These are phyloP conservation scores for Saccharomycopsis sp. DNA, from an alignment of 805 yeast species.

Conservation along the genomic window DNA sequence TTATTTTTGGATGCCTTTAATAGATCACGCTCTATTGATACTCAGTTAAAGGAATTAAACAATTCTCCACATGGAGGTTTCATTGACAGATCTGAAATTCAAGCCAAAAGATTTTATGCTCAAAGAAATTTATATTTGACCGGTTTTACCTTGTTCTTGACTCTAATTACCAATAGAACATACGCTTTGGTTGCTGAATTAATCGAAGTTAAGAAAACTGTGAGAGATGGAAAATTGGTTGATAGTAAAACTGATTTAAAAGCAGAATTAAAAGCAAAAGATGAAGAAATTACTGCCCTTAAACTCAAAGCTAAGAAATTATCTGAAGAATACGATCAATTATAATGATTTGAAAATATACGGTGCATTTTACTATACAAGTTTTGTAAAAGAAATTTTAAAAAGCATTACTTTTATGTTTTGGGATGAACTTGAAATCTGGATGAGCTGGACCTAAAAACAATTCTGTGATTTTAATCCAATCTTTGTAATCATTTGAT, in stretches of 20 bases:
- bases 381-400: constrained; percentile 19
- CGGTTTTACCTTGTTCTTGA: constrained; percentile 88
- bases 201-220: constrained; percentile 44
- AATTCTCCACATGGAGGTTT: constrained; percentile 20
- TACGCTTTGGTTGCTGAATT: constrained; percentile 70
- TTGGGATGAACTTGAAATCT: constrained; percentile 73
- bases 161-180: constrained; percentile 77
- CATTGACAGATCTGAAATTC: constrained; percentile 57
- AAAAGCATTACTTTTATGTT: constrained; percentile 88
- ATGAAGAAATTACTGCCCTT: constrained; percentile 52
- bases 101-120: constrained; percentile 87
- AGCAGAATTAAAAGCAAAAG: constrained; percentile 44
- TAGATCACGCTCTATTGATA: constrained; percentile 60
- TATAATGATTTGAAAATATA: not conserved
- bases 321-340: constrained; percentile 32
- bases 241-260: constrained; percentile 28
- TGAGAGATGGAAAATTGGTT: constrained; percentile 25
- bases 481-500: constrained; percentile 75
- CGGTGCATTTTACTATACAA: too few relatives aligned
- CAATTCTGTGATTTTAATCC: constrained; percentile 95
- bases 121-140: constrained; percentile 95
- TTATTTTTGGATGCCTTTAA: constrained; percentile 84
- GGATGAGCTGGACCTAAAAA: constrained; percentile 81
- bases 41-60: constrained; percentile 43
- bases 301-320: constrained; percentile 66